Percentiles rank a stretch among this genome's conserved stretches.
Evolutionary conservation across 305 asterid genomes (phyloP).

Genomic region (Plantago rigida): DNA sequence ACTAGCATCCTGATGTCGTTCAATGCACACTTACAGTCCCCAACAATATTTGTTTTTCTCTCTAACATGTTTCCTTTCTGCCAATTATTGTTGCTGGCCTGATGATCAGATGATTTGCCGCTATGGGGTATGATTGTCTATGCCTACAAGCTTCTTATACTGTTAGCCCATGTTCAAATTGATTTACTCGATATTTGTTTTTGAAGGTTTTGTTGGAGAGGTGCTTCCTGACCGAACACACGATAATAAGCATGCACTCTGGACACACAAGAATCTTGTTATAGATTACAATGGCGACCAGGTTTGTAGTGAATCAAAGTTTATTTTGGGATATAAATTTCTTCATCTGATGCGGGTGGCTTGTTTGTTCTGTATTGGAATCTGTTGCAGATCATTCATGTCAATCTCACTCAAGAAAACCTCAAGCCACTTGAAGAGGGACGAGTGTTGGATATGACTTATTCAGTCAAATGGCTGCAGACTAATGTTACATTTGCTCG

Average conservation of each 20-base stretch:
- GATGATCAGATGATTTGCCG: slow-evolving; percentile 72
- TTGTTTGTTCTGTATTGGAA: slow-evolving; percentile 19
- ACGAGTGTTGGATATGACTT: slow-evolving; percentile 51
- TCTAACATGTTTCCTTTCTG: slow-evolving; percentile 32
- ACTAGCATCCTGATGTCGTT: slow-evolving; percentile 13
- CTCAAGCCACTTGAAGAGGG: slow-evolving; percentile 63
- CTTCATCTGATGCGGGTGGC: slow-evolving; percentile 14
- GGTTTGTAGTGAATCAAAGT: slow-evolving; percentile 31
- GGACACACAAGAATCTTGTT: slow-evolving; percentile 65
- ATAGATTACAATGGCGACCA: slow-evolving; percentile 60
- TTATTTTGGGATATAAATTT: neutral
- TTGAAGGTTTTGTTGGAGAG: slow-evolving; percentile 76
- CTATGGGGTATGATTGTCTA: slow-evolving; percentile 61
- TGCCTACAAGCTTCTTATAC: slow-evolving; percentile 17
- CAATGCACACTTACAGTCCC: neutral
- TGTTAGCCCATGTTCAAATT: slow-evolving; percentile 15
- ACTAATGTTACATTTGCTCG: slow-evolving; percentile 54
- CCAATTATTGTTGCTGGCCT: slow-evolving; percentile 26
- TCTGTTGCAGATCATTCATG: slow-evolving; percentile 48
- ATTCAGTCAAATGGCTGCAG: slow-evolving; percentile 56
- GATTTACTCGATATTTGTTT: slow-evolving; percentile 21
- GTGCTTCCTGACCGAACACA: slow-evolving; percentile 54
- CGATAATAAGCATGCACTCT: slow-evolving; percentile 56
- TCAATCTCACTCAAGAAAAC: slow-evolving; percentile 50
- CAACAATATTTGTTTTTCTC: neutral